Conservation (phyloP, 208 protist species). For the Acanthamoeba triangularis region DNA sequence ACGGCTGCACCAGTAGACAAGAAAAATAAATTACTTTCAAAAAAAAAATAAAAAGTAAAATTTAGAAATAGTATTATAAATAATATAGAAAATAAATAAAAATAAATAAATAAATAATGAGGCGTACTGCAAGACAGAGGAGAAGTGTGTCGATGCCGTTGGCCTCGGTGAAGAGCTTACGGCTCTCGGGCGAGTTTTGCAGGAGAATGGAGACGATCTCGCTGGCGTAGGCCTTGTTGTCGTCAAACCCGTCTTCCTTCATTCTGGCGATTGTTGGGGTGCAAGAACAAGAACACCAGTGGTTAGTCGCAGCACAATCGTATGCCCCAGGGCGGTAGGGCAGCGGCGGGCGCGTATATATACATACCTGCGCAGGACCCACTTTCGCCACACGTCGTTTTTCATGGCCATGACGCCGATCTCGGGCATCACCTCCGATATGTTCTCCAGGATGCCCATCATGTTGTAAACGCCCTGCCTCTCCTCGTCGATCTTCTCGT, state of each 20-base stretch:
- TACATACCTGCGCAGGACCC: constrained; percentile 77
- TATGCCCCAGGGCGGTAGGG: too few relatives aligned
- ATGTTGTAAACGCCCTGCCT: constrained; percentile 83
- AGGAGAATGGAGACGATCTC: constrained; percentile 87
- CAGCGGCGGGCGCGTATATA: too few relatives aligned
- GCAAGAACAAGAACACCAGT: too few relatives aligned
- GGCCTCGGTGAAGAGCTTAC: constrained; percentile 67
- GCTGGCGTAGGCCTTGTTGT: constrained; percentile 85
- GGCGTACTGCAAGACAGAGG: constrained; percentile 80
- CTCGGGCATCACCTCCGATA: constrained; percentile 82
- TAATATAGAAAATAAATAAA: constrained; percentile 46
- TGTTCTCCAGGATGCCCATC: constrained; percentile 88
- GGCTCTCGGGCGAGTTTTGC: constrained; percentile 76
- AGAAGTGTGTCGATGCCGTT: constrained; percentile 86
- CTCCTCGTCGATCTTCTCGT: constrained; percentile 85
- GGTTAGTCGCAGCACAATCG: not conserved
- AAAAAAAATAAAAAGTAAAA: not conserved
- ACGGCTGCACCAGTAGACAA: not conserved
- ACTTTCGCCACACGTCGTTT: constrained; percentile 77
- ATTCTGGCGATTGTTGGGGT: too few relatives aligned
- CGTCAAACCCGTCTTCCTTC: constrained; percentile 80
- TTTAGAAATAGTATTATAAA: constrained; percentile 9
- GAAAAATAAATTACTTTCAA: not conserved
- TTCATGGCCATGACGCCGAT: constrained; percentile 46
- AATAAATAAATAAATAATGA: too few relatives aligned